phyloP scores from a whole-genome alignment of 768 basidiomycete species.

The Krasilnikovozyma curviuscula region DNA sequence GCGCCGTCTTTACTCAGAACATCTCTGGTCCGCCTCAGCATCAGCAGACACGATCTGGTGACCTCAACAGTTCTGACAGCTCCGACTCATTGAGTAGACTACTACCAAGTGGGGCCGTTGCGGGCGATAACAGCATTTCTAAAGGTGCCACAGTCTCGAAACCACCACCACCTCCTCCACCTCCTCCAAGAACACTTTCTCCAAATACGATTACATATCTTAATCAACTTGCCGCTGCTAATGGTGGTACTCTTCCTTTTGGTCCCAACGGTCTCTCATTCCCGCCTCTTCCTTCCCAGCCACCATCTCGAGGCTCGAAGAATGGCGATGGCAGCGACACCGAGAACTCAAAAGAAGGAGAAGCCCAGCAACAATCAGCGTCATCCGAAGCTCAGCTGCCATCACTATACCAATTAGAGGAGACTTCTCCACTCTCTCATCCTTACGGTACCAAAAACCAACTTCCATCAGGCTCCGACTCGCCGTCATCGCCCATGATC shows the following conservation, averaged over 20 bases:
- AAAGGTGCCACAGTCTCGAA: neutral
- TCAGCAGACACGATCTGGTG: neutral
- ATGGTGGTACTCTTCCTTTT: slow-evolving; percentile 10
- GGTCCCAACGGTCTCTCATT: slow-evolving; percentile 4
- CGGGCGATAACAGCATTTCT: neutral
- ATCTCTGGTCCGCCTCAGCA: neutral
- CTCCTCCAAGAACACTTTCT: slow-evolving; percentile 4
- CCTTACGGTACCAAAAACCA: too few species aligned
- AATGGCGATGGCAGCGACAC: too few species aligned
- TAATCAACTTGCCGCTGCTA: slow-evolving; percentile 10
- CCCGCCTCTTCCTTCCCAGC: slow-evolving; percentile 3
- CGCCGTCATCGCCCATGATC: too few species aligned
- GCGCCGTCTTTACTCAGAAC: neutral
- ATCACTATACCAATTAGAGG: too few species aligned
- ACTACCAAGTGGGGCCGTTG: neutral
- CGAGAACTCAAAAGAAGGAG: neutral
- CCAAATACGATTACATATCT: slow-evolving; percentile 11
- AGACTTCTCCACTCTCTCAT: too few species aligned
- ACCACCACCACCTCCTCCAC: neutral
- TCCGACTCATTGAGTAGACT: neutral
- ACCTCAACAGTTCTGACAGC: neutral
- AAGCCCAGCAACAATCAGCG: neutral
- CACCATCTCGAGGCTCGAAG: too few species aligned
- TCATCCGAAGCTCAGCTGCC: neutral
- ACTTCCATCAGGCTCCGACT: too few species aligned